Evolutionary conservation across 352 stramenopile species (phyloP).

Genomic region (Halophytophthora polymorphica): DNA sequence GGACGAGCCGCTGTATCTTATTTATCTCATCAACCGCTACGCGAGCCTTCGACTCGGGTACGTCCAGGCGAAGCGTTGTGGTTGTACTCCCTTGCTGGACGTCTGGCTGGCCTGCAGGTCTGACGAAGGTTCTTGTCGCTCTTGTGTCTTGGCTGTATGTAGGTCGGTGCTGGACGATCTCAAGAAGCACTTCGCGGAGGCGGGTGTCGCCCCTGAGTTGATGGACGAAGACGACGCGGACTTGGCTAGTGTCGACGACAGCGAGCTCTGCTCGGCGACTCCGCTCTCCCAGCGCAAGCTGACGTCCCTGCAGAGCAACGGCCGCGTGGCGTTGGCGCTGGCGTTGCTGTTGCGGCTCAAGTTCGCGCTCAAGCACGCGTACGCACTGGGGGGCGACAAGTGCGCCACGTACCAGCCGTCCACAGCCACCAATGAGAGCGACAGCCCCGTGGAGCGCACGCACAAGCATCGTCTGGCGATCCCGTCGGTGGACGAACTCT

Average conservation of each 20-base stretch:
- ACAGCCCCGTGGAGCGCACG: conserved; percentile 17
- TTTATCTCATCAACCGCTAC: conserved; percentile 85
- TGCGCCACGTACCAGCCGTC: conserved; percentile 80
- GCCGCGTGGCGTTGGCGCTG: conserved; percentile 48
- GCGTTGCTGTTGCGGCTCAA: conserved; percentile 73
- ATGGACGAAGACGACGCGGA: conserved; percentile 50
- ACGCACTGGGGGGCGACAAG: conserved; percentile 69
- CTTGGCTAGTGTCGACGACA: conserved; percentile 37
- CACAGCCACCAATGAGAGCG: conserved; percentile 25
- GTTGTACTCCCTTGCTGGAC: conserved; percentile 1
- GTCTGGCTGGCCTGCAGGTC: conserved; percentile 31
- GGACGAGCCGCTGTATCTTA: conserved; percentile 82
- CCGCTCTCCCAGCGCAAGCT: conserved; percentile 9
- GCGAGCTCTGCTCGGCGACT: conserved; percentile 21
- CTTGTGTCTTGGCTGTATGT: background rate
- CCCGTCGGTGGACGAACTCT: conserved; percentile 38
- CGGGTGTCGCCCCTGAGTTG: conserved; percentile 32
- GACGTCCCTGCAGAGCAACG: conserved; percentile 12
- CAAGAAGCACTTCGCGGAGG: conserved; percentile 42
- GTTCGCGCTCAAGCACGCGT: conserved; percentile 68
- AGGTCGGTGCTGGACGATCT: conserved; percentile 58
- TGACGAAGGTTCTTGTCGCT: conserved; percentile 4
- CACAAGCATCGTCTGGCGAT: conserved; percentile 18
- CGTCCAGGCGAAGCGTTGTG: conserved; percentile 4
- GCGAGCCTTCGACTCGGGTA: conserved; percentile 81